Evolutionary conservation across 164 flowering plant species (phyloP).

Genomic region (Vitis amurensis): DNA sequence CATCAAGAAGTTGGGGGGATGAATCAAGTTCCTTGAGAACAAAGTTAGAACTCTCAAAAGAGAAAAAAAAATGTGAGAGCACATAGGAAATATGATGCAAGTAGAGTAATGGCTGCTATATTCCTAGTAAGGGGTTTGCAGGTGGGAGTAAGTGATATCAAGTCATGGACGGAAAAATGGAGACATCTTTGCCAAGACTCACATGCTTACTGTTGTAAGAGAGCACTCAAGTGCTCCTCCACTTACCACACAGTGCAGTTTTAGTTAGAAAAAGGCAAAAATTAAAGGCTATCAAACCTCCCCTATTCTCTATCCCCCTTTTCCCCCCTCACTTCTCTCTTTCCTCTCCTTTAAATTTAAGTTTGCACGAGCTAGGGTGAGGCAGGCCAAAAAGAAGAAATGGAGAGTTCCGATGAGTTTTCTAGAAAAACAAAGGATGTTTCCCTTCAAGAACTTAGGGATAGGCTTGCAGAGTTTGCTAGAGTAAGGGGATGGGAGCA

Average conservation of each 20-base stretch:
- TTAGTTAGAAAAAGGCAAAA: not conserved
- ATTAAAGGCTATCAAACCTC: not conserved
- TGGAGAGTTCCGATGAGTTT: slow-evolving; percentile 21
- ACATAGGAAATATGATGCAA: not conserved
- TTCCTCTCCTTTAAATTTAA: slow-evolving; percentile 12
- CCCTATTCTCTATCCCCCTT: too few relatives aligned
- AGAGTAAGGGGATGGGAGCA: slow-evolving; percentile 50
- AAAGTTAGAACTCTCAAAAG: not conserved
- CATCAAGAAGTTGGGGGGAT: not conserved
- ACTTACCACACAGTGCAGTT: slow-evolving; percentile 15
- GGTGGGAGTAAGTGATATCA: slow-evolving; percentile 25
- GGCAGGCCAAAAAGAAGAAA: slow-evolving; percentile 1
- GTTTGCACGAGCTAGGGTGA: not conserved
- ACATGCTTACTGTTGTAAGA: slow-evolving; percentile 20
- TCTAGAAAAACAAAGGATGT: slow-evolving; percentile 32
- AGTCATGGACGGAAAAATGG: slow-evolving; percentile 26
- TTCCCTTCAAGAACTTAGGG: slow-evolving; percentile 49
- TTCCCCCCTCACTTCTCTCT: not conserved
- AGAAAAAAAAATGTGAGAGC: not conserved
- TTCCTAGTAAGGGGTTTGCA: slow-evolving; percentile 4
- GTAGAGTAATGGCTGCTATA: too few relatives aligned
- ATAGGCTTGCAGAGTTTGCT: slow-evolving; percentile 52
- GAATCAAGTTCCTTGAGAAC: not conserved
- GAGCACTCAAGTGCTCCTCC: slow-evolving; percentile 27
- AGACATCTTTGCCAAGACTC: slow-evolving; percentile 21